Evolutionary conservation across 805 yeast species (phyloP).

Genomic region (Candida silvatica): DNA sequence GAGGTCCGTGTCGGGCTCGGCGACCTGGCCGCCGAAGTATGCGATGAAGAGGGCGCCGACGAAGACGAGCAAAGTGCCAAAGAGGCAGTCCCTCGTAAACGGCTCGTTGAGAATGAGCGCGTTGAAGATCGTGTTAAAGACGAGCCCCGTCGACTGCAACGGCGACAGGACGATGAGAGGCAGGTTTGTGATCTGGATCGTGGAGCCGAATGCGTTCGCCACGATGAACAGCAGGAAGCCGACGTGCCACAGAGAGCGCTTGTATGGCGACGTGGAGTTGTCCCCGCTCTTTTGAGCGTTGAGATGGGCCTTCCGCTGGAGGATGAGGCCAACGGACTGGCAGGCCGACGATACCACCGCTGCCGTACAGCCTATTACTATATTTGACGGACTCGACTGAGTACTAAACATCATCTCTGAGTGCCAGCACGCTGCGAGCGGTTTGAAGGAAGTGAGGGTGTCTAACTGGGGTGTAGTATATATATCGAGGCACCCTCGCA

Average conservation of each 20-base stretch:
- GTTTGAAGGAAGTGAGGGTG: too few relatives aligned
- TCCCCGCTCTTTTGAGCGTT: slow-evolving; percentile 19
- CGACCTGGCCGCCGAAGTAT: slow-evolving; percentile 60
- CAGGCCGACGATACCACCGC: slow-evolving; percentile 71
- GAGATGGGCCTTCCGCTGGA: slow-evolving; percentile 73
- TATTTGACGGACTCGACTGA: too few relatives aligned
- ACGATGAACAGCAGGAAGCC: slow-evolving; percentile 66
- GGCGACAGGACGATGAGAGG: slow-evolving; percentile 79
- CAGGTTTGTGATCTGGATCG: slow-evolving; percentile 74
- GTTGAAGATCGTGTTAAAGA: slow-evolving; percentile 74
- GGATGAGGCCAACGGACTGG: slow-evolving; percentile 74
- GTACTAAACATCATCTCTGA: too few relatives aligned
- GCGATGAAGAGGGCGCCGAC: slow-evolving; percentile 76
- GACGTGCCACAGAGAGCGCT: slow-evolving; percentile 59
- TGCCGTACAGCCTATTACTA: slow-evolving; percentile 53
- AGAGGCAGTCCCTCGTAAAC: slow-evolving; percentile 46
- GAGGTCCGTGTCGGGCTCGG: slow-evolving; percentile 44
- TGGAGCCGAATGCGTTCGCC: slow-evolving; percentile 72
- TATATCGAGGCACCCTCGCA: too few relatives aligned
- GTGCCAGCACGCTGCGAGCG: too few relatives aligned
- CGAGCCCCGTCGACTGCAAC: slow-evolving; percentile 79
- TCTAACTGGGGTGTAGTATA: too few relatives aligned
- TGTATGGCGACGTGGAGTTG: slow-evolving; percentile 25
- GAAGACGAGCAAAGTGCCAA: slow-evolving; percentile 62
- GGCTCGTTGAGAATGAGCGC: slow-evolving; percentile 57